phyloP scores from a whole-genome alignment of 139 green algal genomes.

The Cymbomonas tetramitiformis region DNA sequence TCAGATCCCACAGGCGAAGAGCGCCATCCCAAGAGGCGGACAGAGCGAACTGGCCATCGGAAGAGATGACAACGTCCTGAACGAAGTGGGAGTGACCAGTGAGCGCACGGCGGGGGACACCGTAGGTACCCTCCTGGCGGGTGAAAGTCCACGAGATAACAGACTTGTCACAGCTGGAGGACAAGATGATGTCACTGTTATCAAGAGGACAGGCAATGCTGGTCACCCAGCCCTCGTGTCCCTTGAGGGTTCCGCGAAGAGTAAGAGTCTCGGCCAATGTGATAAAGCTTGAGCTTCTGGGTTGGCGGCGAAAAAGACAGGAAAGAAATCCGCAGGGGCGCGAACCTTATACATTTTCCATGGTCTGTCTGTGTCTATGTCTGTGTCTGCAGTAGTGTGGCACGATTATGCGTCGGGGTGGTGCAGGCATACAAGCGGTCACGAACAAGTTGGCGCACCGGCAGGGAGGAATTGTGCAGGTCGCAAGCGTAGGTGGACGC shows the following conservation, averaged over 20 bases:
- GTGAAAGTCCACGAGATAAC: constrained; percentile 88
- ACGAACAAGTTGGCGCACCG: too few relatives aligned
- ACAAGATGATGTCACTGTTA: constrained; percentile 82
- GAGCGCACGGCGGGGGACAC: constrained; percentile 56
- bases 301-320: too few relatives aligned
- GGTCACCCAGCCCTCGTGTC: constrained; percentile 61
- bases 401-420: too few relatives aligned
- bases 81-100: constrained; percentile 85
- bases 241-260: constrained; percentile 49
- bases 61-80: constrained; percentile 97
- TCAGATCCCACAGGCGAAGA: constrained; percentile 96
- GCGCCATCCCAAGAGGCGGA: constrained; percentile 95
- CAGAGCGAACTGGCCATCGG: constrained; percentile 92
- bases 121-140: constrained; percentile 62
- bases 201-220: constrained; percentile 86
- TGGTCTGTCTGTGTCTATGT: too few relatives aligned
- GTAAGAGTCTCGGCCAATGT: too few relatives aligned
- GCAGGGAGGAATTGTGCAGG: too few relatives aligned
- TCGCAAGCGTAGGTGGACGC: too few relatives aligned
- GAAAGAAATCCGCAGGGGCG: too few relatives aligned
- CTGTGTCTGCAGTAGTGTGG: too few relatives aligned
- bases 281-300: too few relatives aligned
- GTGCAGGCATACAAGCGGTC: too few relatives aligned
- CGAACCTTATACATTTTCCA: too few relatives aligned
- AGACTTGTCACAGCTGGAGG: constrained; percentile 86